Conservation (phyloP, 2,329 filamentous ascomycete species). For the Raffaelea ambrosiae region DNA sequence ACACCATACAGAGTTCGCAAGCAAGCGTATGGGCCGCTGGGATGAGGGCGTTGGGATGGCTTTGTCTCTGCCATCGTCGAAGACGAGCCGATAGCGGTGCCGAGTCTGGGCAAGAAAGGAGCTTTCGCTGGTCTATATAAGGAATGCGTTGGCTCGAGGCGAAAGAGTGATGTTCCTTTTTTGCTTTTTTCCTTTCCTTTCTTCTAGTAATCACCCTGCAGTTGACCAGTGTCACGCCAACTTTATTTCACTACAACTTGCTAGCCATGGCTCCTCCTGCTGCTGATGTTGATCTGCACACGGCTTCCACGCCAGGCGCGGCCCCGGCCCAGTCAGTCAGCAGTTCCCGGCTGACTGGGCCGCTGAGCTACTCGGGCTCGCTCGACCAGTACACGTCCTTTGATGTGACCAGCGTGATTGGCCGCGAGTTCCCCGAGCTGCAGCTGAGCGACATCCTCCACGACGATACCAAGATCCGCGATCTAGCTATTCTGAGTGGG, state of each 20-base stretch:
- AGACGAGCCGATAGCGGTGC: not conserved
- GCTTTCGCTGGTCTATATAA: no score
- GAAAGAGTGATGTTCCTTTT: no score
- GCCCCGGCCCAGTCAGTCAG: not conserved
- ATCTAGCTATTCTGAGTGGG: conserved; percentile 27
- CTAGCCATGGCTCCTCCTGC: not conserved
- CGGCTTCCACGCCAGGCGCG: not conserved
- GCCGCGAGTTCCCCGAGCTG: conserved; percentile 34
- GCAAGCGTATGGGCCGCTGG: no score
- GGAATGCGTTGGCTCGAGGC: no score
- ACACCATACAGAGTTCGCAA: no score
- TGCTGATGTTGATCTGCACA: not conserved
- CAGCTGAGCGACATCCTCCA: conserved; percentile 25
- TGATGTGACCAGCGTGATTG: conserved; percentile 40
- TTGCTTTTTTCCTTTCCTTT: no score
- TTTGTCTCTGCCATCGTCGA: no score
- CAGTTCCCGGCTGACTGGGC: conserved; percentile 3
- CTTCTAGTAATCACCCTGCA: no score
- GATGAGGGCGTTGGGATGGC: no score
- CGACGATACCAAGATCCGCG: conserved; percentile 39
- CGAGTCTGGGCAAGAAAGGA: not conserved
- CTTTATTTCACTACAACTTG: no score
- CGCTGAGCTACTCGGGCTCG: conserved; percentile 18
- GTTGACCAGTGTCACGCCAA: no score
- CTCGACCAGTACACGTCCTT: conserved; percentile 21